Evolutionary conservation across 2,329 filamentous ascomycete genomes (phyloP).

Genomic region (Colletotrichum melonis): DNA sequence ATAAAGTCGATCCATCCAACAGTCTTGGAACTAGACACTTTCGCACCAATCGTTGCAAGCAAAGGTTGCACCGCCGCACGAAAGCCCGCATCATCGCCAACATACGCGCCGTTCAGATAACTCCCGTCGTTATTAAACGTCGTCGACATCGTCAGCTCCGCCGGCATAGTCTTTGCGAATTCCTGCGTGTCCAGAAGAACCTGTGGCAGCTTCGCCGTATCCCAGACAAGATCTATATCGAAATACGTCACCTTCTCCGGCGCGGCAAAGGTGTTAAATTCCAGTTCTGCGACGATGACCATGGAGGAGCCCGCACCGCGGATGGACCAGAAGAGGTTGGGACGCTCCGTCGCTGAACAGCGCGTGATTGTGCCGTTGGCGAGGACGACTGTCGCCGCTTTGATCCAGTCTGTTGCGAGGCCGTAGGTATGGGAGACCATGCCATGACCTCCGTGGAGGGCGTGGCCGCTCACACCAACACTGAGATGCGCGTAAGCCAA

Average conservation of each 20-base stretch:
- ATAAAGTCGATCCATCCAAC: conserved; percentile 27
- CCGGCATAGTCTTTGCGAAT: conserved; percentile 19
- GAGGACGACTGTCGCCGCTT: conserved; percentile 49
- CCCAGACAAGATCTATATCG: conserved; percentile 19
- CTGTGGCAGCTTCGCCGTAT: not conserved
- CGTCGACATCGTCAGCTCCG: conserved; percentile 42
- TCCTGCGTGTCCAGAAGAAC: conserved; percentile 8
- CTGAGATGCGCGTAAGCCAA: conserved; percentile 27
- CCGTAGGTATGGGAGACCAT: conserved; percentile 40
- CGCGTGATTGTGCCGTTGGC: conserved; percentile 48
- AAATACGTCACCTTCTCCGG: conserved; percentile 46
- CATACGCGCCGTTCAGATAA: conserved; percentile 19
- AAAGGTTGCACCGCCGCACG: conserved; percentile 2
- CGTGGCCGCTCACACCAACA: conserved; percentile 54
- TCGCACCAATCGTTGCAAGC: conserved; percentile 2
- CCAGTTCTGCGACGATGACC: conserved; percentile 52
- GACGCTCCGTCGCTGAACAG: conserved; percentile 46
- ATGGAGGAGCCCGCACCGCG: conserved; percentile 55
- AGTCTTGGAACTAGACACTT: conserved; percentile 19
- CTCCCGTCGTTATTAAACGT: conserved; percentile 26
- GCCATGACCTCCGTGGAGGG: conserved; percentile 55
- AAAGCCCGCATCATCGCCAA: conserved; percentile 1
- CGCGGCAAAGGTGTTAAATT: conserved; percentile 51
- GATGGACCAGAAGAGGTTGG: conserved; percentile 56
- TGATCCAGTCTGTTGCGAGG: conserved; percentile 48